Percentiles rank a stretch among this genome's conserved stretches.
phyloP scores from a whole-genome alignment of 768 basidiomycete genomes.

The Boletellus emodensis region DNA sequence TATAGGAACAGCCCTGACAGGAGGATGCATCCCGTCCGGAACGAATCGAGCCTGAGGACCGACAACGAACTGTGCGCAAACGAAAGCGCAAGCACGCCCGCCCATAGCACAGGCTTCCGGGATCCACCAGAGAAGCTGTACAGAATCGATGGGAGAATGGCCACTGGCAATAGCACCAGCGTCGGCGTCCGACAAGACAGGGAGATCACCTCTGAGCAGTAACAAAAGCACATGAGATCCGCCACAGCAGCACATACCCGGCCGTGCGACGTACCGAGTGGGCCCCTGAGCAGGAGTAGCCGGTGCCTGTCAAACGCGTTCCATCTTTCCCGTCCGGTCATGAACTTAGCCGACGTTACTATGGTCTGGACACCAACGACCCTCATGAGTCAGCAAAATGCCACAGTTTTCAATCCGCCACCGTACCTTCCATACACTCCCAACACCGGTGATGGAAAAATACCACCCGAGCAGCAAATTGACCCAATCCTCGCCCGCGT shows the following conservation, averaged over 20 bases:
- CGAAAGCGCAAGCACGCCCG: constrained; percentile 71
- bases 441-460: constrained; percentile 61
- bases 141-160: constrained; percentile 59
- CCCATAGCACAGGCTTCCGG: constrained; percentile 65
- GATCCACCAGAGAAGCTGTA: constrained; percentile 47
- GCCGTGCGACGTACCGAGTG: constrained; percentile 36
- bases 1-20: constrained; percentile 86
- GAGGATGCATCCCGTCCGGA: constrained; percentile 79
- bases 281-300: constrained; percentile 43
- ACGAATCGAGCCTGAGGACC: constrained; percentile 82
- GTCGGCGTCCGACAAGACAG: constrained; percentile 58
- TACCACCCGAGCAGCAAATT: constrained; percentile 79
- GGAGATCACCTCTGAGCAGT: constrained; percentile 30
- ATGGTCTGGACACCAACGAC: constrained; percentile 37
- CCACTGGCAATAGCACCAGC: constrained; percentile 52
- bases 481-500: constrained; percentile 76
- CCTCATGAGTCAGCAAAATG: not conserved
- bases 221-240: constrained; percentile 5
- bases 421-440: constrained; percentile 61
- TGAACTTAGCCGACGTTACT: constrained; percentile 46
- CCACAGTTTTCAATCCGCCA: not conserved
- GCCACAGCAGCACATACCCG: not conserved
- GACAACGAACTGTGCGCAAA: constrained; percentile 79
- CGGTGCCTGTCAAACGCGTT: constrained; percentile 48
- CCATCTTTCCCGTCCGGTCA: constrained; percentile 54